Conservation (phyloP, 768 basidiomycete species). For the Tulasnella sp. region DNA sequence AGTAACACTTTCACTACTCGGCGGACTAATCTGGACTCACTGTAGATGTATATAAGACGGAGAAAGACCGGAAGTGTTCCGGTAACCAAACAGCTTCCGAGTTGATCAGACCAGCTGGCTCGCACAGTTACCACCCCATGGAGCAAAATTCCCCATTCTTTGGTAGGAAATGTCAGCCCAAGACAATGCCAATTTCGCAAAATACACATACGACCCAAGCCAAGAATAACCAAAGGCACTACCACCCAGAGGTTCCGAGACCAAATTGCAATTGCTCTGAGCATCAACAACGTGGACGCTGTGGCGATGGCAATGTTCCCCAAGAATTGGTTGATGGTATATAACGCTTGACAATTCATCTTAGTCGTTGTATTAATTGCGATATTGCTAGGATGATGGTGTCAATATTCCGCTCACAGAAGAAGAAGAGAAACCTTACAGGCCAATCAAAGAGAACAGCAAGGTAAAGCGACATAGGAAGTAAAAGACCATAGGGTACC, state of each 20-base stretch:
- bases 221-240: conserved; percentile 37
- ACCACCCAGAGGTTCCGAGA: conserved; percentile 43
- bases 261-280: conserved; percentile 49
- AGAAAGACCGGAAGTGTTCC: conserved; percentile 35
- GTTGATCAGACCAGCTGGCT: neutral
- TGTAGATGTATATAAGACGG: conserved; percentile 54
- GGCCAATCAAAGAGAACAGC: conserved; percentile 13
- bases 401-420: no score
- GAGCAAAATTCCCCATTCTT: conserved; percentile 47
- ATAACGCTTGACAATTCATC: conserved; percentile 35
- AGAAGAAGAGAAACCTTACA: conserved; percentile 2
- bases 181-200: neutral
- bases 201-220: conserved; percentile 39
- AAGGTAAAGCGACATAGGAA: conserved; percentile 15
- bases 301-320: conserved; percentile 18
- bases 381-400: no score
- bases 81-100: conserved; percentile 14
- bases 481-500: conserved; percentile 15
- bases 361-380: conserved; percentile 18
- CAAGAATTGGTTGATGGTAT: conserved; percentile 33
- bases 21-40: conserved; percentile 34
- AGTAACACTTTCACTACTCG: conserved; percentile 31
- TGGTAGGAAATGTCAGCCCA: neutral
- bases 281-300: conserved; percentile 18
- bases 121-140: conserved; percentile 34